Evolutionary conservation across 805 yeast species (phyloP).

Genomic region (Starmera caribaea): DNA sequence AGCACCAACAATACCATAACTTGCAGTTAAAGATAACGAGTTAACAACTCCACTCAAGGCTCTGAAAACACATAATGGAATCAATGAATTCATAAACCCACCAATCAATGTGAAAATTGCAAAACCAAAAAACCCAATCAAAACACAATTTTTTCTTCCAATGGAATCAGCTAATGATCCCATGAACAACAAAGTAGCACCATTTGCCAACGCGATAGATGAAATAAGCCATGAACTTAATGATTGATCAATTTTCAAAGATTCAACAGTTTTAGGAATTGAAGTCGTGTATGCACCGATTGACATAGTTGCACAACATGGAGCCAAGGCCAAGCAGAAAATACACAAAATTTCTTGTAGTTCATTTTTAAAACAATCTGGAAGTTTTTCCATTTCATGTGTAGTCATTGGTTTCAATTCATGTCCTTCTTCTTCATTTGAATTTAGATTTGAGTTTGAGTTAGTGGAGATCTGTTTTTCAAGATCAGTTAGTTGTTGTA

Average conservation of each 20-base stretch:
- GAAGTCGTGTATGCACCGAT: neutral
- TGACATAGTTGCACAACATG: neutral
- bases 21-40: constrained; percentile 38
- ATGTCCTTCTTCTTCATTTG: too few relatives aligned
- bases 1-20: constrained; percentile 36
- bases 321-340: neutral
- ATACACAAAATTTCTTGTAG: neutral
- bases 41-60: constrained; percentile 34
- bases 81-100: constrained; percentile 28
- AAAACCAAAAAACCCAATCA: constrained; percentile 24
- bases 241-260: neutral
- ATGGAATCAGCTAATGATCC: constrained; percentile 39
- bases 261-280: neutral
- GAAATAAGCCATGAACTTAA: constrained; percentile 29
- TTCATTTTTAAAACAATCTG: neutral
- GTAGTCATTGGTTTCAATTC: neutral
- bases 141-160: constrained; percentile 32
- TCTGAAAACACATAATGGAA: constrained; percentile 30
- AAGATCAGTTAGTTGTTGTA: too few relatives aligned
- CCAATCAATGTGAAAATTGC: constrained; percentile 24
- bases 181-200: constrained; percentile 31
- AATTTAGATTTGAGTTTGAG: too few relatives aligned
- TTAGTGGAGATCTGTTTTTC: too few relatives aligned
- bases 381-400: neutral
- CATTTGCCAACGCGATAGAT: constrained; percentile 31